Base-by-base conservation (phyloP, 2,329 filamentous ascomycete genomes). In the Stagonosporopsis chrysanthemi region DNA sequence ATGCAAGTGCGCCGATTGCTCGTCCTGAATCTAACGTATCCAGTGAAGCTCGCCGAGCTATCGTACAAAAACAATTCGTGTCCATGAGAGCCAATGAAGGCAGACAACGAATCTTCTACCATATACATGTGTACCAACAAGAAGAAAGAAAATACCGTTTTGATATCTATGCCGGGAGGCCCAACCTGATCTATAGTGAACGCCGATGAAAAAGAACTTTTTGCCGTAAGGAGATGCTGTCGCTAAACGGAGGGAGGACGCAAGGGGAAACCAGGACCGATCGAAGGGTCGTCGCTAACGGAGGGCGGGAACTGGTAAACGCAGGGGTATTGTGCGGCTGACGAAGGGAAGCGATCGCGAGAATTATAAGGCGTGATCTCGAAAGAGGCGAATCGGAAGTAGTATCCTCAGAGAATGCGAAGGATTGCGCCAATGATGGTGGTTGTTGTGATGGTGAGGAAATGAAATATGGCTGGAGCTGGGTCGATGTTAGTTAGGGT, bases 101-200 rank as follows among this genome's bases (percentile, higher is more conserved):
- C 74, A 61, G 68, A 63, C 68, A 43, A 60, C 65, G 68, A 68
- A 66, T 53, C 42, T 75, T 75, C 70, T 75, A 73, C 66, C 64
- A 60, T 59, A 68, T 73, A 71, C 71, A 64, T 68, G 60, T 64
- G 55, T 61, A 51, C 35, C 62, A 63, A 65, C 52, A 63, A 63
- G 54, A 54, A 60, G 54, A 63, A 62, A 62, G 69, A 43, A 69
- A 62, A 66, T 39, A 60, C 72, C 70, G 64, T 68, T 76, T 75
- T 76, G 73, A 68, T 77, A 76, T 77, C 72, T 69, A 69, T 75
- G 74, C 74, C 74, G 73, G 67, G 43, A 33, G 54, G 74, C 74
- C 71, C 52, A 63, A 66, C 72, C 72, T 65, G 66, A 64, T 77
- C 74, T 77, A 77, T 69, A 65, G 67, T 58, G 42, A 77, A 77